A percentile compares a stretch with the other conserved stretches of the same genome.
These are phyloP conservation scores for Penicillium atrosanguineum DNA, from an alignment of 495 filamentous ascomycete genomes.

Conservation along the genomic window DNA sequence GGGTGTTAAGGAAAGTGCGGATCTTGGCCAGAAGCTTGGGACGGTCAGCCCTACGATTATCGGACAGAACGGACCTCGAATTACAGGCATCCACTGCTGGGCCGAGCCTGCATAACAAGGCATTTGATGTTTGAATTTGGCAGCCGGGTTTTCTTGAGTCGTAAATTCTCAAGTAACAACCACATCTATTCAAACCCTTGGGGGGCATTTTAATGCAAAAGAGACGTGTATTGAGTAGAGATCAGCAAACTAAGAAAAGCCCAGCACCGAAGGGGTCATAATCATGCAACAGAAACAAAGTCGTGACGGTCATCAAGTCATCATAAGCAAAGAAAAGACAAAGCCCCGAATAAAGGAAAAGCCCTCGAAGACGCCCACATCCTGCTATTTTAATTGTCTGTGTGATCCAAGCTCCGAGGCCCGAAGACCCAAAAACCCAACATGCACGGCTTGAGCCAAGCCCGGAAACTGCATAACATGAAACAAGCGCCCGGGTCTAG, in stretches of 20 bases:
- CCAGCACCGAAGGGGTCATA: background rate
- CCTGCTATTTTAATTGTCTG: background rate
- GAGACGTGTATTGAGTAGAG: background rate
- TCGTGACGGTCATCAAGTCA: constrained; percentile 22
- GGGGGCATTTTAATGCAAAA: background rate
- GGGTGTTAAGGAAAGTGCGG: no score
- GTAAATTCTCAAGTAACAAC: no score
- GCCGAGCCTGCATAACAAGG: no score
- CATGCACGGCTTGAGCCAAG: background rate
- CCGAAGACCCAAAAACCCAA: background rate
- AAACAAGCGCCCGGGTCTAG: constrained; percentile 7
- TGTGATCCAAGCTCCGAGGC: no score
- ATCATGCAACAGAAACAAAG: background rate
- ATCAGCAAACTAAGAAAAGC: background rate
- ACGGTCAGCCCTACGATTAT: no score
- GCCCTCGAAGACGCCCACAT: background rate
- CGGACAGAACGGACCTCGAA: no score
- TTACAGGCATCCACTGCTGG: no score
- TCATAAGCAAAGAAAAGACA: constrained; percentile 3
- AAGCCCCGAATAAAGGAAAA: background rate
- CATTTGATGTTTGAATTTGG: no score
- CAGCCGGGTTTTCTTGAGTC: no score
- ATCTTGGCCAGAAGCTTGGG: no score
- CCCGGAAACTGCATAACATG: background rate
- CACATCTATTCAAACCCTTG: no score